A percentile compares a stretch with the other conserved stretches of the same genome.
phyloP scores from a whole-genome alignment of 2,329 filamentous ascomycete genomes.

The Dactylellina haptotyla region DNA sequence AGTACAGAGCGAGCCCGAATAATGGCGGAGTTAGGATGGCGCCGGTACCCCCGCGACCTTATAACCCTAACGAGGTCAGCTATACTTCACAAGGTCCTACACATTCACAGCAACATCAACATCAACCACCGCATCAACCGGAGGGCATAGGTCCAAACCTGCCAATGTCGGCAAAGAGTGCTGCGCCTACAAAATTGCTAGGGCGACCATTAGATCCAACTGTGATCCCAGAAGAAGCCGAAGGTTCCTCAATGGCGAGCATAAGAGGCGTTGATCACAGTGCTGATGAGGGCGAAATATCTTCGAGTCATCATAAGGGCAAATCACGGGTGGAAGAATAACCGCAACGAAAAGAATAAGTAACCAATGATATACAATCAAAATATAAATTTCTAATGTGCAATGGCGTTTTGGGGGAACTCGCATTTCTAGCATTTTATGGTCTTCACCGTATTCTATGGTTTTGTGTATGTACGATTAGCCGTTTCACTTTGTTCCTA shows the following conservation, averaged over 20 bases:
- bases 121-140: constrained; percentile 19
- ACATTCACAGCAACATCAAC: constrained; percentile 22
- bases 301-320: constrained; percentile 22
- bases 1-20: constrained; percentile 43
- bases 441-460: neutral
- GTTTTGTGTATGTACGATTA: constrained; percentile 35
- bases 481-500: no score
- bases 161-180: constrained; percentile 30
- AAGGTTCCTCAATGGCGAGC: constrained; percentile 50
- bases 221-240: constrained; percentile 47
- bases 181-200: constrained; percentile 35
- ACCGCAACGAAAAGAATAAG: neutral
- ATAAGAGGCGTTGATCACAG: constrained; percentile 33
- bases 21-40: constrained; percentile 36
- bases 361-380: neutral
- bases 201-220: constrained; percentile 47
- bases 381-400: constrained; percentile 5
- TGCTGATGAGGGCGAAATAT: constrained; percentile 16
- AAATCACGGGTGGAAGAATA: constrained; percentile 25
- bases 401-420: constrained; percentile 10
- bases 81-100: constrained; percentile 8
- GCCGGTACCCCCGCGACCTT: constrained; percentile 37
- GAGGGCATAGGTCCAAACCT: constrained; percentile 46
- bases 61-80: constrained; percentile 46
- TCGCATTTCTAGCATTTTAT: neutral